Evolutionary conservation across 1,139 yeast genomes (phyloP).

Genomic region (Geotrichum reessii): DNA sequence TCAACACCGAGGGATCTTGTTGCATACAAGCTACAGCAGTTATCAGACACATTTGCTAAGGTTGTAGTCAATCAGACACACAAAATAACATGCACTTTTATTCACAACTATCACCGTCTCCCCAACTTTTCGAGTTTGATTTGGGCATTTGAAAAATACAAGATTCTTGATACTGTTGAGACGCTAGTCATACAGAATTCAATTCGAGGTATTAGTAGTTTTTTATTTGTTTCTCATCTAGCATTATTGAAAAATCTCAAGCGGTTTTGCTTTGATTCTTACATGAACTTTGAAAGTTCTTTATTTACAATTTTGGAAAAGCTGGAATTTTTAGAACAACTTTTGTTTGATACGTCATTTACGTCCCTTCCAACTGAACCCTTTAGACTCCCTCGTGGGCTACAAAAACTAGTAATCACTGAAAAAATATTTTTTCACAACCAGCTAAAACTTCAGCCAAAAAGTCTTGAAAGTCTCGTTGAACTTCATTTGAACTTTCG

Average conservation of each 20-base stretch:
- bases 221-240: background rate
- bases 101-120: background rate
- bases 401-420: background rate
- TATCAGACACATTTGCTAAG: background rate
- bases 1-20: background rate
- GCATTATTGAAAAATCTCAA: background rate
- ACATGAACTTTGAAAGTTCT: background rate
- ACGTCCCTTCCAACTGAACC: background rate
- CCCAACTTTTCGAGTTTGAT: background rate
- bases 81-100: background rate
- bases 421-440: background rate
- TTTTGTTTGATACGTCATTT: background rate
- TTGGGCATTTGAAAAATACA: background rate
- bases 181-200: background rate
- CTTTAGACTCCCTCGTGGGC: background rate
- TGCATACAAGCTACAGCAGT: background rate
- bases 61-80: background rate
- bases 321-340: background rate
- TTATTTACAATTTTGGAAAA: background rate
- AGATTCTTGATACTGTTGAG: background rate
- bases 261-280: background rate
- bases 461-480: background rate
- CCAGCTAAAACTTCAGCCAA: background rate
- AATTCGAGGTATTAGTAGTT: background rate
- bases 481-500: background rate